phyloP scores from a whole-genome alignment of 306 rosid genomes.

The peach (Prunus persica) region Prunus_persica_NCBIv2 NC_034013.1:9345501-9346000 shows the following conservation, averaged over 20 bases:
- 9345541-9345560: slow-evolving; percentile 62
- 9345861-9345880: slow-evolving; percentile 50
- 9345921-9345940: slow-evolving; percentile 80
- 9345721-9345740: slow-evolving; percentile 49
- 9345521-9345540: slow-evolving; percentile 60
- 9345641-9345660: slow-evolving; percentile 26
- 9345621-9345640: slow-evolving; percentile 22
- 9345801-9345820: slow-evolving; percentile 36
- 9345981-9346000: slow-evolving; percentile 45
- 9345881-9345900: slow-evolving; percentile 60
- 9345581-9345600: slow-evolving; percentile 50
- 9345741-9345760: slow-evolving; percentile 41
- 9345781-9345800: slow-evolving; percentile 37
- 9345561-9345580: slow-evolving; percentile 79
- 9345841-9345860: slow-evolving; percentile 67
- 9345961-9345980: slow-evolving; percentile 63
- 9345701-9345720: slow-evolving; percentile 37
- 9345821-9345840: slow-evolving; percentile 52
- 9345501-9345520: slow-evolving; percentile 24
- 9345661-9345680: slow-evolving; percentile 19
- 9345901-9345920: slow-evolving; percentile 53
- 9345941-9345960: slow-evolving; percentile 69
- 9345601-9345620: slow-evolving; percentile 53
- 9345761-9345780: slow-evolving; percentile 47
- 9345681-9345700: slow-evolving; percentile 54